phyloP scores from a whole-genome alignment of 768 basidiomycete species.

The Suillus occidentalis region DNA sequence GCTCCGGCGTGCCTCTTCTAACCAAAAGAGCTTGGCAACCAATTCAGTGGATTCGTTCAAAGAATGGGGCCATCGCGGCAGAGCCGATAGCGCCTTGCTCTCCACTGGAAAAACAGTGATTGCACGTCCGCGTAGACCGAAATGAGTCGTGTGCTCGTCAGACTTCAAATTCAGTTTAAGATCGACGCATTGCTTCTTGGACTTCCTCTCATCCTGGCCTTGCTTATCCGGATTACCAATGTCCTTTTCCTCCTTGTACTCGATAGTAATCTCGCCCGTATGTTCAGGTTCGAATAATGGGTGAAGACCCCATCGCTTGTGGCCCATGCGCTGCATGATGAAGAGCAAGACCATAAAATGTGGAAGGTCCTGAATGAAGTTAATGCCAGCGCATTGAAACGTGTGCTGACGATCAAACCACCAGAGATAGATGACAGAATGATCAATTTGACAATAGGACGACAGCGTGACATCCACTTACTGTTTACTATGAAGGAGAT shows the following conservation, averaged over 20 bases:
- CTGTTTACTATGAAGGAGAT: neutral
- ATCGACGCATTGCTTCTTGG: neutral
- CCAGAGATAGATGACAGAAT: neutral
- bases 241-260: neutral
- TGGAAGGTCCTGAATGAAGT: slow-evolving; percentile 6
- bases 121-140: slow-evolving; percentile 1
- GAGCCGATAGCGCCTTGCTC: neutral
- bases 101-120: neutral
- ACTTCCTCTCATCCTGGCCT: neutral
- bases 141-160: neutral
- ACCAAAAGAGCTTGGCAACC: slow-evolving; percentile 1
- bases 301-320: slow-evolving; percentile 2
- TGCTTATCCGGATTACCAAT: neutral
- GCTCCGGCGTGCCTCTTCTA: neutral
- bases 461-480: neutral
- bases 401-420: slow-evolving; percentile 2
- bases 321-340: neutral
- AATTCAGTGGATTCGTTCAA: neutral
- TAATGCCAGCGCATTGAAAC: slow-evolving; percentile 6
- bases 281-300: neutral
- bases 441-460: neutral
- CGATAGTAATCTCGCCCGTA: neutral
- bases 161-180: neutral
- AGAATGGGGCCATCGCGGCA: neutral
- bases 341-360: slow-evolving; percentile 3